A percentile compares a stretch with the other conserved stretches of the same genome.
phyloP scores from a whole-genome alignment of 1,139 yeast species.

The Kodamaea sp. region DNA sequence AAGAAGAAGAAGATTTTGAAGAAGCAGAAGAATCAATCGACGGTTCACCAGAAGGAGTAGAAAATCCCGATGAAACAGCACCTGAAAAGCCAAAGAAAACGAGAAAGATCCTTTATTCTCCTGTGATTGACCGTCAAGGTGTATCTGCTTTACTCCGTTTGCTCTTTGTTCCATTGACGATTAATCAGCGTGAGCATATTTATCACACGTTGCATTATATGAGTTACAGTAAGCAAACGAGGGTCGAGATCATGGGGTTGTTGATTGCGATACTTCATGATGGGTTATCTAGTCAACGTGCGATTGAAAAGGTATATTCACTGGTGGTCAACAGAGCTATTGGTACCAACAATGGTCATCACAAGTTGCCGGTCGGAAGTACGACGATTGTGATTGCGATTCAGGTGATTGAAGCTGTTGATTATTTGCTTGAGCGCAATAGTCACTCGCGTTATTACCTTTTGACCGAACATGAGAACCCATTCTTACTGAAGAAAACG shows the following conservation, averaged over 20 bases:
- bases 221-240: slow-evolving; percentile 73
- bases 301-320: slow-evolving; percentile 64
- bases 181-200: slow-evolving; percentile 59
- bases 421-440: slow-evolving; percentile 66
- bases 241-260: slow-evolving; percentile 72
- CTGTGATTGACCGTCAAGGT: slow-evolving; percentile 74
- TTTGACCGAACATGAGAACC: slow-evolving; percentile 74
- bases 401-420: slow-evolving; percentile 74
- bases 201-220: slow-evolving; percentile 65
- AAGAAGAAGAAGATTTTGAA: slow-evolving; percentile 26
- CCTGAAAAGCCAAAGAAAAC: slow-evolving; percentile 13
- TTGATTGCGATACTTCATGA: slow-evolving; percentile 70
- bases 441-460: slow-evolving; percentile 71
- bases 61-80: background rate
- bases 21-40: slow-evolving; percentile 11
- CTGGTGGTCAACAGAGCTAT: slow-evolving; percentile 44
- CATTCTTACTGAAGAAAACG: slow-evolving; percentile 44
- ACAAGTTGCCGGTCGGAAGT: slow-evolving; percentile 52
- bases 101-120: slow-evolving; percentile 50
- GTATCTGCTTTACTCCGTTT: slow-evolving; percentile 69
- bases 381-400: slow-evolving; percentile 70
- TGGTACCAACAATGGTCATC: slow-evolving; percentile 10
- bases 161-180: slow-evolving; percentile 70
- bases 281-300: slow-evolving; percentile 58
- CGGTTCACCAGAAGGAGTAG: background rate